phyloP scores from a whole-genome alignment of 2,329 filamentous ascomycete genomes.

The Mycosphaerelloides madeirae region DNA sequence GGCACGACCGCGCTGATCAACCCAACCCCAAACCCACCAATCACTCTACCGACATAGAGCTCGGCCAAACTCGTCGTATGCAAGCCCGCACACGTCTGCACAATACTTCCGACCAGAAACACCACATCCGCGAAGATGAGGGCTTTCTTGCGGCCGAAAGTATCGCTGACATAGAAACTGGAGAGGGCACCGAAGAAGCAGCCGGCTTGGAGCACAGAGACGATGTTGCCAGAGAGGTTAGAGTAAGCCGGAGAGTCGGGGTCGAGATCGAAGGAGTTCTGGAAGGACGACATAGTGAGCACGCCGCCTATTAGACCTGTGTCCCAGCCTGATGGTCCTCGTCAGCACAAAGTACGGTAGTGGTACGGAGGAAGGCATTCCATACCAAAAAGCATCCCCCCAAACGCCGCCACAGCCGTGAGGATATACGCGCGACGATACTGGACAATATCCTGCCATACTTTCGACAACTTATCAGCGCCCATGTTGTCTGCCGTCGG shows the following conservation, averaged over 20 bases:
- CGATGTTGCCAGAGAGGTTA: conserved; percentile 42
- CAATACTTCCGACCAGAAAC: conserved; percentile 39
- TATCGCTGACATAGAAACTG: conserved; percentile 41
- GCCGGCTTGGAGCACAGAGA: conserved; percentile 41
- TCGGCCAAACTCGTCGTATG: conserved; percentile 32
- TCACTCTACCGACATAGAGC: conserved; percentile 40
- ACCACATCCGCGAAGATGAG: conserved; percentile 41
- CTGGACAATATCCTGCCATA: conserved; percentile 38
- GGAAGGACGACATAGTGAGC: conserved; percentile 41
- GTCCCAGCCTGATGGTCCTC: conserved; percentile 16
- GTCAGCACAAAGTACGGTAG: not conserved
- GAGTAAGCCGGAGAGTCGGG: conserved; percentile 31
- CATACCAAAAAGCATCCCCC: conserved; percentile 32
- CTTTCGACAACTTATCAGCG: conserved; percentile 19
- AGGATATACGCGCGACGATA: conserved; percentile 39
- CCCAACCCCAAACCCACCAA: conserved; percentile 43
- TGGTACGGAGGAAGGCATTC: not conserved
- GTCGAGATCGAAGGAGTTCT: conserved; percentile 39
- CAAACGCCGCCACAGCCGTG: conserved; percentile 41
- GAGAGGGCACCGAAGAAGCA: conserved; percentile 43
- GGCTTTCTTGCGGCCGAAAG: conserved; percentile 38
- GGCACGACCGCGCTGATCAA: conserved; percentile 41
- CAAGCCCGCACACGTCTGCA: conserved; percentile 38
- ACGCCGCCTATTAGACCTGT: conserved; percentile 35
- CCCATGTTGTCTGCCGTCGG: conserved; percentile 1